Base-by-base conservation (phyloP, 129 eudicot species). In the Flaveria trinervia region DNA sequence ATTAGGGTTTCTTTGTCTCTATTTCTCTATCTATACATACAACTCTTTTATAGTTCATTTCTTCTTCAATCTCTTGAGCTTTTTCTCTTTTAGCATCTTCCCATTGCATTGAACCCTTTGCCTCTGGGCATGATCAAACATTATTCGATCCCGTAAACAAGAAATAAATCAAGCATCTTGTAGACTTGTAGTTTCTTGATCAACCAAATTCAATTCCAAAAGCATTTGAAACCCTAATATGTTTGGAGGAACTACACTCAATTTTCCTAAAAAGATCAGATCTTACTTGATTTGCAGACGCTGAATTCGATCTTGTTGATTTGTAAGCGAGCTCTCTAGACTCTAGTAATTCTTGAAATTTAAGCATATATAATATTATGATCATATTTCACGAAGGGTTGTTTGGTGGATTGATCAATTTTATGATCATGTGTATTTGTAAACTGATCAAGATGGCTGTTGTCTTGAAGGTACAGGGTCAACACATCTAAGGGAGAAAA, bases 1-100 rank as follows among this genome's bases (percentile, higher is more conserved):
- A 30, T 30, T 83, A 76, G 81, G 79, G 79, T 78, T 81, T 82
- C 83, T 71, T 55, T 59, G 49, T 81, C 43, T 81, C 71, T 72
- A 51, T 78, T 62, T 66, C 64, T 69, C 54, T 79, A 25, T 49
- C 55, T 62, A 48, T n/a, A 33, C 48, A 52, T 70, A 28, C 76
- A 44, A 17, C 33, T 39, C 51, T 51, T 43, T 30, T 30, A 30
- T 30, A 30, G 4, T 4, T 30, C 36, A 30, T 30, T 30, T 30
- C 36, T 30, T 30, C 36, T 30, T 30, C 36, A 30, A 30, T 30
- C 36, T 30, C 36, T 30, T 30, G 36, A 30, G 36, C 36, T 30
- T 30, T 30, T 0, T 30, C 0, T 30, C 36, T 30, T 30, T 30
- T 30, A 30, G 36, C 36, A 30, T 30, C 36, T 30, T 30, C 36